phyloP scores from a whole-genome alignment of 805 yeast species.

The Teunomyces tritomae region DNA sequence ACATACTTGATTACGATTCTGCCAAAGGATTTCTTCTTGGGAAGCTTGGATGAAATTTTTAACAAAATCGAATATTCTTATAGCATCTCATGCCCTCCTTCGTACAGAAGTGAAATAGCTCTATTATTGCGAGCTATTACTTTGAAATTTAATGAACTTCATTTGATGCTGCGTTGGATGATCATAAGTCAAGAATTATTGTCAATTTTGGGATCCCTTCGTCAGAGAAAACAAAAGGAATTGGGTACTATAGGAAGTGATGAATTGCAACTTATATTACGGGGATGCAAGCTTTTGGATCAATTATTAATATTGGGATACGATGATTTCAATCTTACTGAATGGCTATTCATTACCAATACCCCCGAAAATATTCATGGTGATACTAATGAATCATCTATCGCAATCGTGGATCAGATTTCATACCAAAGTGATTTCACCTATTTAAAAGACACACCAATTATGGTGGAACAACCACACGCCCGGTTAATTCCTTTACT shows the following conservation, averaged over 20 bases:
- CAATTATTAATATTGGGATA: conserved; percentile 60
- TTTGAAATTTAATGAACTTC: conserved; percentile 59
- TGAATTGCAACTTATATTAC: conserved; percentile 44
- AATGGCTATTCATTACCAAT: conserved; percentile 84
- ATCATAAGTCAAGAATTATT: conserved; percentile 61
- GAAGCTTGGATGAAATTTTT: conserved; percentile 47
- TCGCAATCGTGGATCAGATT: conserved; percentile 50
- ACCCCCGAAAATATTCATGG: conserved; percentile 57
- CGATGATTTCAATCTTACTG: conserved; percentile 74
- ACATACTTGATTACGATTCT: conserved; percentile 62
- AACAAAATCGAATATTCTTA: conserved; percentile 34
- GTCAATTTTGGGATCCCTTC: conserved; percentile 42
- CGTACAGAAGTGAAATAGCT: conserved; percentile 45
- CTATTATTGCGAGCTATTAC: conserved; percentile 63
- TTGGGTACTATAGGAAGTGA: conserved; percentile 27
- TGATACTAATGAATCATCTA: conserved; percentile 12
- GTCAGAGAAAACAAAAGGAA: conserved; percentile 23
- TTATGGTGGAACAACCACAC: conserved; percentile 34
- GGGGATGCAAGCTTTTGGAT: conserved; percentile 78
- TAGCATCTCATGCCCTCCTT: conserved; percentile 29
- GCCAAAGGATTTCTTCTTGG: conserved; percentile 55
- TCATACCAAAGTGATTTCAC: conserved; percentile 31
- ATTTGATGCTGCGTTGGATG: conserved; percentile 70
- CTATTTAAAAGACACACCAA: conserved; percentile 32
- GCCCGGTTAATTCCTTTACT: conserved; percentile 44